phyloP scores from a whole-genome alignment of 768 basidiomycete species.

The Paxillus ammoniavirescens region DNA sequence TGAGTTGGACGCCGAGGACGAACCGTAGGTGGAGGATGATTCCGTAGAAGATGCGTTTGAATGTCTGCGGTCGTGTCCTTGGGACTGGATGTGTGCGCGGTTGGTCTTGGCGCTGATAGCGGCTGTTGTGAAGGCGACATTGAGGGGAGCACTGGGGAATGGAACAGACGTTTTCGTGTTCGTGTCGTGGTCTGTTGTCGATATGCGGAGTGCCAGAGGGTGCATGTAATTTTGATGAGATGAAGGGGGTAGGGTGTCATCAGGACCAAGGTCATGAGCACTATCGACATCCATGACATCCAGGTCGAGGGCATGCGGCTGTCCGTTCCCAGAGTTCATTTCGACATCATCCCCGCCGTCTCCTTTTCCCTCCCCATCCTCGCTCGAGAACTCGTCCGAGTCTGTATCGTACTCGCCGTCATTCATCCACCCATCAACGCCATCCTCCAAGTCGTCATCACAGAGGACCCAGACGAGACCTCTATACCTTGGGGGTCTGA shows the following conservation, averaged over 20 bases:
- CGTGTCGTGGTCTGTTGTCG: constrained; percentile 15
- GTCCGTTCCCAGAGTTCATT: constrained; percentile 29
- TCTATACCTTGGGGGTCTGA: constrained; percentile 49
- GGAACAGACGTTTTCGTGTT: constrained; percentile 10
- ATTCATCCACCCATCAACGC: constrained; percentile 22
- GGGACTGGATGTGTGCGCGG: constrained; percentile 2
- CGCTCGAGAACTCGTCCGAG: constrained; percentile 25
- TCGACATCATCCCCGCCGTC: constrained; percentile 28
- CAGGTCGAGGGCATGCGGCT: neutral
- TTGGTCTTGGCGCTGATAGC: neutral
- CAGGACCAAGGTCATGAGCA: constrained; percentile 2
- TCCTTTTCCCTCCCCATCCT: constrained; percentile 12
- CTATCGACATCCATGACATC: constrained; percentile 28
- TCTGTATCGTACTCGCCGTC: constrained; percentile 31
- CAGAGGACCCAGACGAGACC: constrained; percentile 83
- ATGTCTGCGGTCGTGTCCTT: constrained; percentile 28
- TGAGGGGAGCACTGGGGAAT: constrained; percentile 12
- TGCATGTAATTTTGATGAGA: constrained; percentile 33
- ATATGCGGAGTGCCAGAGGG: constrained; percentile 35
- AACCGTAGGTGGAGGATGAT: constrained; percentile 24
- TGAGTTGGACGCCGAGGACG: constrained; percentile 19
- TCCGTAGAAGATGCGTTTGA: constrained; percentile 27
- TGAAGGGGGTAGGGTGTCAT: neutral
- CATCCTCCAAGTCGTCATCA: constrained; percentile 60
- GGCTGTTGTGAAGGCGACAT: constrained; percentile 5